Base-by-base conservation (phyloP, 1,284 basidiomycete species). In the Pisolithus thermaeus region DNA sequence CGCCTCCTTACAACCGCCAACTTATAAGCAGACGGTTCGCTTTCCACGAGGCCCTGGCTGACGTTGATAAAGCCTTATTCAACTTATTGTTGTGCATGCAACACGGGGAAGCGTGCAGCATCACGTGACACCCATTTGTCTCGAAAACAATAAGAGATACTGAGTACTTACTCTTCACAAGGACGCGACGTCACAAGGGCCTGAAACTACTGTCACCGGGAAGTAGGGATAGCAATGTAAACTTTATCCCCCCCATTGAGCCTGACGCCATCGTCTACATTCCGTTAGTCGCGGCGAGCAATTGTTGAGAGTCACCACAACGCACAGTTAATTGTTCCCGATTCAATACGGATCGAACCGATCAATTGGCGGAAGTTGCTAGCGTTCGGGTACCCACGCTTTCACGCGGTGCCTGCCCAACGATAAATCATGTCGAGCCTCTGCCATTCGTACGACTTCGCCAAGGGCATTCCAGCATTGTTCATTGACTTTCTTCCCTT, bases 401-500 rank as follows among this genome's bases (percentile, higher is more conserved):
- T 57, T 58, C 52, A 67, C 28, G n/a, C 52, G 40, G 46, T 62
- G 43, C 50, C 65, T 65, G 7, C 65, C 68, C 52, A 70, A 52
- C 4, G 55, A 64, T 36, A 67, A 30, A 37, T 46, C 43, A 16
- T 68, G 64, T 51, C 61, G 64, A 40, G 68, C 64, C 49, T 67
- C 68, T 35, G 61, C 65, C 64, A 67, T 64, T 43, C 45, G 55
- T 38, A 70, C 56, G 4, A 64, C 64, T 50, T 67, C 67, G 14
- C 64, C 65, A 0, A 70, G 45, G 35, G 64, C 64, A 48, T 65
- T 57, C 67, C 67, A 66, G n/a, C 57, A 67, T 18, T 20, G 60
- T 35, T 69, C 66, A 36, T 68, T 56, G 23, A 60, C 2, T 41
- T 49, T 47, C 43, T 47, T 55, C 40, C 20, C 54, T 52, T 57